phyloP scores from a whole-genome alignment of 2,329 filamentous ascomycete species.

The Cordyceps militaris region DNA sequence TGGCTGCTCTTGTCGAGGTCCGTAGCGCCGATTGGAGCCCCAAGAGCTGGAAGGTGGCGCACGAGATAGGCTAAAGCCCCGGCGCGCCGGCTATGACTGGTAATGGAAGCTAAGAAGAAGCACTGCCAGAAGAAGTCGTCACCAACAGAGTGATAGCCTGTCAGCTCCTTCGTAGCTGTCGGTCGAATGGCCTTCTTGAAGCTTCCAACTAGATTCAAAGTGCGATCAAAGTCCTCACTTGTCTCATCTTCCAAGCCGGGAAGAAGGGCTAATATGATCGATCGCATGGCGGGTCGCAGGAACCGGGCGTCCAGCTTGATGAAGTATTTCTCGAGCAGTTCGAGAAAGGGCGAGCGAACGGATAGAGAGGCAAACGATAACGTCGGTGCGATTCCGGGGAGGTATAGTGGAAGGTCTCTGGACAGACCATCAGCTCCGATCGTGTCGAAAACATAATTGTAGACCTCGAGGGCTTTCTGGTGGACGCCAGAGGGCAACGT shows the following conservation, averaged over 20 bases:
- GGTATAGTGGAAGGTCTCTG: slow-evolving; percentile 75
- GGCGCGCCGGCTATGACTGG: slow-evolving; percentile 73
- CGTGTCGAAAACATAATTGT: slow-evolving; percentile 78
- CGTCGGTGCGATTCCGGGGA: slow-evolving; percentile 82
- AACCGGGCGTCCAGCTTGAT: slow-evolving; percentile 62
- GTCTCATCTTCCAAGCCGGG: slow-evolving; percentile 94
- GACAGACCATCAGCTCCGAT: slow-evolving; percentile 77
- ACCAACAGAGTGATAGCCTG: slow-evolving; percentile 48
- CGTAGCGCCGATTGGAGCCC: slow-evolving; percentile 14
- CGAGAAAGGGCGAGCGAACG: slow-evolving; percentile 77
- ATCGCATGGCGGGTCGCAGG: slow-evolving; percentile 81
- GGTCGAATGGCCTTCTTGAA: slow-evolving; percentile 64
- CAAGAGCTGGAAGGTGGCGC: slow-evolving; percentile 59
- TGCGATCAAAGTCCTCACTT: slow-evolving; percentile 92
- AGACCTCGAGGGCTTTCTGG: slow-evolving; percentile 94
- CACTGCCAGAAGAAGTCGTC: slow-evolving; percentile 98
- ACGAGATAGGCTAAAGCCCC: slow-evolving; percentile 83
- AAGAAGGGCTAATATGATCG: slow-evolving; percentile 79
- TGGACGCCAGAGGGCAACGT: slow-evolving; percentile 91
- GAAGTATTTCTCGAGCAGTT: slow-evolving; percentile 75
- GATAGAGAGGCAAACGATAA: slow-evolving; percentile 92
- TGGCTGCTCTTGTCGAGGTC: slow-evolving; percentile 26
- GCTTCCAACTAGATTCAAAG: slow-evolving; percentile 67
- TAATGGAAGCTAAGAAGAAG: slow-evolving; percentile 88
- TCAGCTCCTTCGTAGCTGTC: slow-evolving; percentile 42